Evolutionary conservation across 1,284 basidiomycete genomes (phyloP).

Genomic region (Takashimella koratensis): DNA sequence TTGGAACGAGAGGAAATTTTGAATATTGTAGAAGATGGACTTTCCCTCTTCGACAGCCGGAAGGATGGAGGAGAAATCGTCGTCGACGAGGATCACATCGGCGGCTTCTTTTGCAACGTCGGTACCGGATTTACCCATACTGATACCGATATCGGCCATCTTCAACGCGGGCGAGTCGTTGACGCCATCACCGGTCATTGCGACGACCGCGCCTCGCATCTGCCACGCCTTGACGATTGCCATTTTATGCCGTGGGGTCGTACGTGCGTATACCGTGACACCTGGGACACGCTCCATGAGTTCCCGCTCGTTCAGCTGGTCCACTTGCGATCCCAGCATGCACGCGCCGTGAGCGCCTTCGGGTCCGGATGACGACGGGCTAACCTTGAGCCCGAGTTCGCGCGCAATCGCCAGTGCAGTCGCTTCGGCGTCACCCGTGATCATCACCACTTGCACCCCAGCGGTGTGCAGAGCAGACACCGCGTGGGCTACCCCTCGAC

Average conservation of each 20-base stretch:
- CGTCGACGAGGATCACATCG: conserved; percentile 94
- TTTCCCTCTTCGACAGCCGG: conserved; percentile 96
- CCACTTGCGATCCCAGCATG: conserved; percentile 83
- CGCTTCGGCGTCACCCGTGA: conserved; percentile 90
- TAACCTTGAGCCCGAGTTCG: conserved; percentile 69
- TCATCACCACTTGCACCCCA: conserved; percentile 95
- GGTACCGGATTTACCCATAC: conserved; percentile 94
- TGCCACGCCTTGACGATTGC: conserved; percentile 92
- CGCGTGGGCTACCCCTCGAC: conserved; percentile 86
- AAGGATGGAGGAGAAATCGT: conserved; percentile 92
- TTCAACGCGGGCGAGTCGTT: conserved; percentile 96
- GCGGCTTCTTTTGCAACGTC: conserved; percentile 98
- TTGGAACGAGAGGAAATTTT: conserved; percentile 96
- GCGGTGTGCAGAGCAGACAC: conserved; percentile 73
- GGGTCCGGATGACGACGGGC: conserved; percentile 14
- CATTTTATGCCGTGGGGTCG: conserved; percentile 97
- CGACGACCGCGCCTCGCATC: conserved; percentile 79
- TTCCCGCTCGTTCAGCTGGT: conserved; percentile 73
- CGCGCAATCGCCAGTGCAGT: conserved; percentile 87
- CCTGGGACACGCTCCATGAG: conserved; percentile 74
- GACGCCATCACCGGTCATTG: conserved; percentile 98
- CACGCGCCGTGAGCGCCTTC: conserved; percentile 46
- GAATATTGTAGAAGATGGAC: conserved; percentile 98
- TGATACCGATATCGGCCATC: conserved; percentile 96
- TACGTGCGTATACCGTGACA: conserved; percentile 87